Evolutionary conservation across 129 eudicot species (phyloP).

Genomic region (Tagetes patula): DNA sequence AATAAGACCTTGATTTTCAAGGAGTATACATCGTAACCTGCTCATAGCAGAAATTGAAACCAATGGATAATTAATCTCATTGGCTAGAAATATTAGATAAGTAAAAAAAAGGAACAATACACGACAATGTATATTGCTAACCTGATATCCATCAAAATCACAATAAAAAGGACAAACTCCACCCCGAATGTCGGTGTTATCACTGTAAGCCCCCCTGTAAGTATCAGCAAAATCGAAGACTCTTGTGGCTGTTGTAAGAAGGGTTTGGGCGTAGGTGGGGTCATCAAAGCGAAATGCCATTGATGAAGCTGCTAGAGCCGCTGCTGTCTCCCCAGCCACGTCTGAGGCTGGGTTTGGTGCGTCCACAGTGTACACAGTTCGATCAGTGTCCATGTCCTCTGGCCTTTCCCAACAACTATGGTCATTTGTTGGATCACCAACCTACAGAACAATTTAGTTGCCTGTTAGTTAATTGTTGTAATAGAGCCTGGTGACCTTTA

Average conservation of each 20-base stretch:
- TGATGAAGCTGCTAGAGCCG: slow-evolving; percentile 93
- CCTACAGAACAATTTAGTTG: slow-evolving; percentile 36
- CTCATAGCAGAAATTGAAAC: too few relatives aligned
- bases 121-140: slow-evolving; percentile 18
- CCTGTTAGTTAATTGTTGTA: background rate
- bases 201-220: slow-evolving; percentile 89
- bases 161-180: slow-evolving; percentile 95
- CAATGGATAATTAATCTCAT: too few relatives aligned
- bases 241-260: slow-evolving; percentile 57
- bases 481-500: background rate
- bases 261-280: slow-evolving; percentile 73
- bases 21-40: too few relatives aligned
- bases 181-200: slow-evolving; percentile 58
- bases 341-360: slow-evolving; percentile 92
- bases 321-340: slow-evolving; percentile 93
- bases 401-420: slow-evolving; percentile 99
- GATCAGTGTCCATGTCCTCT: slow-evolving; percentile 92
- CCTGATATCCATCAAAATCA: slow-evolving; percentile 97
- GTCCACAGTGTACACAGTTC: slow-evolving; percentile 73
- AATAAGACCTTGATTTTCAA: too few relatives aligned
- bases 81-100: too few relatives aligned
- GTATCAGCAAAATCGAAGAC: slow-evolving; percentile 76
- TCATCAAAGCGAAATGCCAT: slow-evolving; percentile 77
- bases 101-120: too few relatives aligned
- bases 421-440: slow-evolving; percentile 74